Conservation (phyloP, 192 early-diverging fungal genomes). For the Linnemannia hyalina region DNA sequence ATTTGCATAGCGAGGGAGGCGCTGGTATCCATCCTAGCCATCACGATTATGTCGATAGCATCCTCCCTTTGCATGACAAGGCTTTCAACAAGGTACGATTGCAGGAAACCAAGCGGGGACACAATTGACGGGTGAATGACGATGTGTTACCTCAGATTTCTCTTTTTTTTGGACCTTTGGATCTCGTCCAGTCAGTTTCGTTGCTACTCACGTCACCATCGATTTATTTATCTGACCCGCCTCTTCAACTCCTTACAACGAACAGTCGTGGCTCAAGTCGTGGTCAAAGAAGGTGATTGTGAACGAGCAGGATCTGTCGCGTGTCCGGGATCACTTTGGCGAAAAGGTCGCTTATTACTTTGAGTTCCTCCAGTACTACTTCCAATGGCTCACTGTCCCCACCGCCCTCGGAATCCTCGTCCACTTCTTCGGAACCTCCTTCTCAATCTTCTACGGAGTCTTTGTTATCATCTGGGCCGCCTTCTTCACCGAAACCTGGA, state of each 20-base stretch:
- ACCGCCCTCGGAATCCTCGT: conserved; percentile 73
- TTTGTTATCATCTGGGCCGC: conserved; percentile 77
- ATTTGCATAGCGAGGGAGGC: conserved; percentile 68
- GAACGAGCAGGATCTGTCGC: conserved; percentile 75
- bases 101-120: neutral
- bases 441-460: conserved; percentile 76
- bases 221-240: neutral
- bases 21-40: conserved; percentile 67
- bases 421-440: conserved; percentile 64
- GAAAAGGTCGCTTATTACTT: conserved; percentile 94
- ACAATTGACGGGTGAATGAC: neutral
- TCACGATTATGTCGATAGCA: conserved; percentile 71
- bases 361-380: conserved; percentile 93
- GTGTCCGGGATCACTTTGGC: conserved; percentile 86
- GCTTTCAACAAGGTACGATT: conserved; percentile 77
- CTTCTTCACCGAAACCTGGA: conserved; percentile 86
- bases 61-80: conserved; percentile 86
- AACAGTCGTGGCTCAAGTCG: conserved; percentile 79
- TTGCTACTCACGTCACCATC: neutral
- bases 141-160: neutral
- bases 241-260: neutral
- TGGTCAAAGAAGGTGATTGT: conserved; percentile 90
- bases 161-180: neutral
- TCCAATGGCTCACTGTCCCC: conserved; percentile 79
- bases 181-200: neutral